Percentiles rank a stretch among this genome's conserved stretches.
Conservation (phyloP, 441 rosid genomes). For the Erysimum cheiri region DNA sequence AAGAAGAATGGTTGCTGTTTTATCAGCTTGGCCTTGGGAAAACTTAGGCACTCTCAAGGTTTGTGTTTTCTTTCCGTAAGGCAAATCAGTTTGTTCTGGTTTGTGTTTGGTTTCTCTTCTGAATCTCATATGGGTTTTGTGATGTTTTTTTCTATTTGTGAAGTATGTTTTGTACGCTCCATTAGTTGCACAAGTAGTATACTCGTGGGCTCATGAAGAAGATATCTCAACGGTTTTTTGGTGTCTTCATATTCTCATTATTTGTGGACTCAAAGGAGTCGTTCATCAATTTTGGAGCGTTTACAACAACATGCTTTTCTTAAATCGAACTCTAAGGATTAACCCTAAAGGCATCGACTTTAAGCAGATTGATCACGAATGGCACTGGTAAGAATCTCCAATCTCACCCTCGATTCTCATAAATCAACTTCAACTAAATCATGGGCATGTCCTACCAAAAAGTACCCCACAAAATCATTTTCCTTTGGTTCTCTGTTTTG, state of each 20-base stretch:
- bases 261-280: conserved; percentile 52
- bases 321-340: conserved; percentile 60
- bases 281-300: conserved; percentile 54
- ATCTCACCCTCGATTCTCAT: conserved; percentile 7
- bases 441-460: neutral
- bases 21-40: conserved; percentile 93
- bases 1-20: conserved; percentile 55
- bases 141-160: neutral
- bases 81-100: neutral
- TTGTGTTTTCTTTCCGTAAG: neutral
- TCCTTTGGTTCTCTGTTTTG: conserved; percentile 20
- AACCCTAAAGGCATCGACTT: conserved; percentile 73
- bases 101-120: conserved; percentile 11
- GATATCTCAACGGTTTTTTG: conserved; percentile 54
- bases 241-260: conserved; percentile 67
- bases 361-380: conserved; percentile 87
- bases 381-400: conserved; percentile 69
- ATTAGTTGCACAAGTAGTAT: conserved; percentile 60
- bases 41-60: conserved; percentile 85
- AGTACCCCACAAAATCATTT: neutral
- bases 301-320: conserved; percentile 69
- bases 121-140: conserved; percentile 27
- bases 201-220: conserved; percentile 54
- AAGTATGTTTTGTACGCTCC: conserved; percentile 90
- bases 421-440: neutral